Conservation (phyloP, 495 filamentous ascomycete species). For the Thermochaetoides thermophila region DNA sequence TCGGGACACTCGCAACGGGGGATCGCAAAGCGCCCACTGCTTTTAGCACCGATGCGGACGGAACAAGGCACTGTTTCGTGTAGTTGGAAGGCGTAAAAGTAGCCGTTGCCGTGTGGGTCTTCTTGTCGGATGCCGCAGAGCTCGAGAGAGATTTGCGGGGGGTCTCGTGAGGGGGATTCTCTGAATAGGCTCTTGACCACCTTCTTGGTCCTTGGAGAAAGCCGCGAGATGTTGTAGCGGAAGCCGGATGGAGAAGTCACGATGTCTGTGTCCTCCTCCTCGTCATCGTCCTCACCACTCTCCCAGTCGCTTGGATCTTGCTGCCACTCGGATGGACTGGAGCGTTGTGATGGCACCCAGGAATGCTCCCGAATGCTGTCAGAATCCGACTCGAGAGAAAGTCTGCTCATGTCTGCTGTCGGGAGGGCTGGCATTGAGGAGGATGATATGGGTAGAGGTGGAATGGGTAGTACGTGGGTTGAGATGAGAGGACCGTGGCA, state of each 20-base stretch:
- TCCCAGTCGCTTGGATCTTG: slow-evolving; percentile 19
- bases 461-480: no score
- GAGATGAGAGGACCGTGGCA: not conserved
- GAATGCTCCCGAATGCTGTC: slow-evolving; percentile 11
- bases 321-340: slow-evolving; percentile 4
- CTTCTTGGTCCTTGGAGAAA: slow-evolving; percentile 10
- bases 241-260: slow-evolving; percentile 24
- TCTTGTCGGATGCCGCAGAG: slow-evolving; percentile 25
- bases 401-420: slow-evolving; percentile 24
- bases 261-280: slow-evolving; percentile 18
- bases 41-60: slow-evolving; percentile 24
- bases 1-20: slow-evolving; percentile 29
- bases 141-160: slow-evolving; percentile 27
- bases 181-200: slow-evolving; percentile 13
- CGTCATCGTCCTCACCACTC: slow-evolving; percentile 18
- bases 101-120: slow-evolving; percentile 15
- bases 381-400: slow-evolving; percentile 26
- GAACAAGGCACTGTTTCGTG: slow-evolving; percentile 31
- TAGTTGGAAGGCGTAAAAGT: slow-evolving; percentile 33
- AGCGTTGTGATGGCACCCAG: slow-evolving; percentile 12
- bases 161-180: slow-evolving; percentile 6
- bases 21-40: slow-evolving; percentile 18
- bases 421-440: slow-evolving; percentile 20
- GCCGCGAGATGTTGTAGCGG: slow-evolving; percentile 19
- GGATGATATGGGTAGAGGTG: not conserved